Conservation (phyloP, 345 rosid genomes). For the Gossypium australe region DNA sequence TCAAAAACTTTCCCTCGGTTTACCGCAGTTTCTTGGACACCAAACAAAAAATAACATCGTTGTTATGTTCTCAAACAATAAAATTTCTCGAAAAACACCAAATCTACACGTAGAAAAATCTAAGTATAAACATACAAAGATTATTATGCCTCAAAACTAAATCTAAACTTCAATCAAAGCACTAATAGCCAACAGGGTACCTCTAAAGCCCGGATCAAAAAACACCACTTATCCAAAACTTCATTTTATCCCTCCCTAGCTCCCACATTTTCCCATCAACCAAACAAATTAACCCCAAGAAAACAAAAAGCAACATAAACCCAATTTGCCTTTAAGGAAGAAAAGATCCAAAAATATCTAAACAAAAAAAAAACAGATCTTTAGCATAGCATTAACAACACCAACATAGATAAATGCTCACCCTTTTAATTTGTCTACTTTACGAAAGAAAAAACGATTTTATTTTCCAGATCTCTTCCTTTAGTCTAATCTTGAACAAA, state of each 20-base stretch:
- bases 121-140: background rate
- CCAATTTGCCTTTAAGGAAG: conserved; percentile 5
- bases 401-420: conserved; percentile 2
- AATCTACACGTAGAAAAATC: background rate
- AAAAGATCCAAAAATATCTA: conserved; percentile 13
- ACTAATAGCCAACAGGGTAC: background rate
- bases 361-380: conserved; percentile 3
- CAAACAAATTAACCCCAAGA: background rate
- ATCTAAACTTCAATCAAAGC: background rate
- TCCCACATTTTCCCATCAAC: conserved; percentile 10
- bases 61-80: background rate
- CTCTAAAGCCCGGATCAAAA: background rate
- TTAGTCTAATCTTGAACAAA: conserved; percentile 2
- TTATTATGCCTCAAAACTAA: background rate
- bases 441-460: background rate
- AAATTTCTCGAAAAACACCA: background rate
- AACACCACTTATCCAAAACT: background rate
- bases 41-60: background rate
- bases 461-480: conserved; percentile 6
- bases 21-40: conserved; percentile 1
- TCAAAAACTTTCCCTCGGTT: conserved; percentile 1
- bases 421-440: conserved; percentile 1
- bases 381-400: background rate
- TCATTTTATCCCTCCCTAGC: background rate
- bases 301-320: background rate